Conservation (phyloP, 768 basidiomycete genomes). For the Antrodiella citrinella region DNA sequence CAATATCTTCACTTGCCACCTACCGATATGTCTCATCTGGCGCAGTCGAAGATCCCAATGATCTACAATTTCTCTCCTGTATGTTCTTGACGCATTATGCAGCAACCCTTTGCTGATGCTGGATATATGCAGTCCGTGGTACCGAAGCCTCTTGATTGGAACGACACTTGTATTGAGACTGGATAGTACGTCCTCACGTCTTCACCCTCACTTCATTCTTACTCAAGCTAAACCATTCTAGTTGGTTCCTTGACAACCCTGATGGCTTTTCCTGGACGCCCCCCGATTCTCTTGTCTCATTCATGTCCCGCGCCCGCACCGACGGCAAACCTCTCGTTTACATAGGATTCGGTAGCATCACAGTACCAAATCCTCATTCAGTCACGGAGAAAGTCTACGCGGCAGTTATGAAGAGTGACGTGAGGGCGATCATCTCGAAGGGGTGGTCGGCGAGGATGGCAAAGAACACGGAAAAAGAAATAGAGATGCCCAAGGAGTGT, state of each 20-base stretch:
- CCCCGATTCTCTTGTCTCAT: slow-evolving; percentile 38
- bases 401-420: slow-evolving; percentile 53
- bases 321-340: slow-evolving; percentile 59
- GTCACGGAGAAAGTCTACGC: slow-evolving; percentile 50
- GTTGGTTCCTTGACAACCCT: slow-evolving; percentile 62
- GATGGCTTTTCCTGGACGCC: slow-evolving; percentile 47
- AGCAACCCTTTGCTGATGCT: no score
- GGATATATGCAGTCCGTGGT: slow-evolving; percentile 44
- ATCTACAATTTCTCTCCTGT: slow-evolving; percentile 64
- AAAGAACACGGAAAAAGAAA: slow-evolving; percentile 30
- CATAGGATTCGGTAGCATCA: slow-evolving; percentile 66
- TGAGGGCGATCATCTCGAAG: slow-evolving; percentile 59
- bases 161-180: slow-evolving; percentile 45
- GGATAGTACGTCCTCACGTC: slow-evolving; percentile 38
- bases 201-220: background rate
- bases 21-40: slow-evolving; percentile 54
- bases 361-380: slow-evolving; percentile 48
- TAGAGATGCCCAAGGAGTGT: slow-evolving; percentile 43
- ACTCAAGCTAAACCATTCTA: slow-evolving; percentile 13
- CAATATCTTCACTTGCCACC: slow-evolving; percentile 37
- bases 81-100: no score
- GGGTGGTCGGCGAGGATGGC: slow-evolving; percentile 59
- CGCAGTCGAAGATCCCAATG: slow-evolving; percentile 52
- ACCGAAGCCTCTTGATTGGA: slow-evolving; percentile 65
- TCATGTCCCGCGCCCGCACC: slow-evolving; percentile 45